Percentiles rank a stretch among this genome's conserved stretches.
phyloP scores from a whole-genome alignment of 108 stramenopile species.

The Nitzschia sp. region DNA sequence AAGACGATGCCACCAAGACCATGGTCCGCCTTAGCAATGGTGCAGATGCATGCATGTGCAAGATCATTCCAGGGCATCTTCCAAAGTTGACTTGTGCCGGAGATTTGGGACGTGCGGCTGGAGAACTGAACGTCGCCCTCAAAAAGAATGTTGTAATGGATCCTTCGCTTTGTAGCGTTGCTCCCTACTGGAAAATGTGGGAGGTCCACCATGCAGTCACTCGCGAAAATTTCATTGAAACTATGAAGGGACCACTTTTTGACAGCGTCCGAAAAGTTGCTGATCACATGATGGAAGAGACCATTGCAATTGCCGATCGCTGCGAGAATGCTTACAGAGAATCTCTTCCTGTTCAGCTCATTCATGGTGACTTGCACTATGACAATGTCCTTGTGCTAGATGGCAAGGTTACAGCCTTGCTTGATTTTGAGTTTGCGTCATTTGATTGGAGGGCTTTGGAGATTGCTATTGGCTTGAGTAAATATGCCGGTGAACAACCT shows the following conservation, averaged over 20 bases:
- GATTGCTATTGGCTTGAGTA: background rate
- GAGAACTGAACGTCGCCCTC: background rate
- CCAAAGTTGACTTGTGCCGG: background rate
- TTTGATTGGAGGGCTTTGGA: background rate
- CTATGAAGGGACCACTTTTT: background rate
- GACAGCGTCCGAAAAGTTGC: background rate
- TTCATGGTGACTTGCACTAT: conserved; percentile 38
- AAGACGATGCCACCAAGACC: background rate
- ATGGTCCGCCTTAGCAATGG: background rate
- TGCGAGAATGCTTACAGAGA: background rate
- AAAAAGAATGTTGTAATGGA: background rate
- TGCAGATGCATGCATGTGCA: background rate
- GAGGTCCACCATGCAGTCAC: background rate
- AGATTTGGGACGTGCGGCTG: background rate
- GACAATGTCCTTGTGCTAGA: conserved; percentile 45
- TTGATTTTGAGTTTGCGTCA: background rate
- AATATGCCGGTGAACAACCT: background rate
- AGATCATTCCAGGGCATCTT: background rate
- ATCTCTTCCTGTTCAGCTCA: conserved; percentile 20
- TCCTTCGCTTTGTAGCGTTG: background rate
- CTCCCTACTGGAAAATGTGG: background rate
- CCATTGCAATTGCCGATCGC: background rate
- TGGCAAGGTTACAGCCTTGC: background rate
- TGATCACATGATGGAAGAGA: background rate
- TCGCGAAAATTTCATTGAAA: background rate